Evolutionary conservation across 2,329 filamentous ascomycete species (phyloP), one percentile per base, ranked within the genome.

Genomic region (Fusarium incarnatum): DNA sequence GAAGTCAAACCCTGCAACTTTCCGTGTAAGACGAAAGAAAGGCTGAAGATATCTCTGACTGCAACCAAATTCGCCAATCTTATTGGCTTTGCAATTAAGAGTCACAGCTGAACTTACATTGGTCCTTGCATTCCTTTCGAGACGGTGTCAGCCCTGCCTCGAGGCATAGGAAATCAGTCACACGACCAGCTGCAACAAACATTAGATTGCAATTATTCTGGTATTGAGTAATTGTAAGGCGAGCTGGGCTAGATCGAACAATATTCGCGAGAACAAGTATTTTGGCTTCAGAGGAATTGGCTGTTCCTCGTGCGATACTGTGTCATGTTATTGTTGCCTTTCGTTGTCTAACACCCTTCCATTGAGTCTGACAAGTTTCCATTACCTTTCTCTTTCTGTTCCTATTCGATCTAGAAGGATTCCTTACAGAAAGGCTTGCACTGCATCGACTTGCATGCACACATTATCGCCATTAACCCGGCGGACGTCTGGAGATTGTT

Each of bases 401-500:
- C n/a, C 41, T 42, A 59, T 65, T 28, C 52, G 55, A 23, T 47
- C 48, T 70, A 46, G 55, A 55, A 49, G 32, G 28, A 30, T 47
- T 64, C 41, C 50, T 45, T 23, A 42, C 16, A 30, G 56, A 32
- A 57, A 50, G 47, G 23, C 28, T 37, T 52, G 59, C 42, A 60
- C 61, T 60, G 25, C 41, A 60, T 56, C 53, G 45, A 53, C 28
- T 56, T 64, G 53, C 45, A 60, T 46, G 23, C 37, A 54, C 40
- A 45, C 46, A 22, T 30, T 42, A 34, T 47, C 32, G 44, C 56
- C 47, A 56, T 69, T 61, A 44, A 60, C 44, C 46, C 34, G 42
- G 64, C 68, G 68, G 68, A 27, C 45, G 25, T 64, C 50, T 68
- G 68, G 68, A 71, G 68, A 72, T 65, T 58, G 48, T 66, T 71